Base-by-base conservation (phyloP, 305 asterid genomes). In the Coffea humblotiana region DNA sequence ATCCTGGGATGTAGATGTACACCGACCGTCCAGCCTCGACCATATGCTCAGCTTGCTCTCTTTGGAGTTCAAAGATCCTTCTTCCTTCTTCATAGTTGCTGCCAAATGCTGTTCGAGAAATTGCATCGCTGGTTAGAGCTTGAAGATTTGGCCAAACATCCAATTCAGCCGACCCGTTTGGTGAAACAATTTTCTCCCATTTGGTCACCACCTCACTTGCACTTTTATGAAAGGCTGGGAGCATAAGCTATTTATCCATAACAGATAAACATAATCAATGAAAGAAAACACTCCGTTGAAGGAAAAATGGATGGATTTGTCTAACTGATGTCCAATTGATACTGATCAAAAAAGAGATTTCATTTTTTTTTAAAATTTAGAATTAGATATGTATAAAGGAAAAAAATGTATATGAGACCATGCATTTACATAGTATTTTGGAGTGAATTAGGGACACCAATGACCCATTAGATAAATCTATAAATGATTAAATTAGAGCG, bases 81-180 rank as follows among this genome's bases (percentile, higher is more conserved):
- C 82, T 81, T 61, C 95, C 95, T 79, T 89, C 86, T 84, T 84
- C 78, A 40, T 87, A 88, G 80, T 86, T 88, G 71, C 91, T 86
- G 19, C 94, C 90, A 75, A 89, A 89, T 3, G 92, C 89, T 4
- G 90, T 89, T 49, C 90, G 71, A 1, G 93, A 89, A 68, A 89
- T 88, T 6, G 81, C 91, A 64, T 88, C 95, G 14, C 88, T 37
- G 1, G 84, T 77, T 43, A 88, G 72, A 25, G 79, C 73, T 73
- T 84, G 89, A 19, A 91, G 68, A 79, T 78, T 29, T 45, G 92
- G 91, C 92, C 91, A 91, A 49, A 91, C 85, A 66, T 88, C 90
- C 66, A 88, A 74, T 80, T 88, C 91, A 43, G 70, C 2, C 0
- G 81, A 67, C 6, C 89, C 89, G 13, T 56, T 75, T 2, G 69